Conservation (phyloP, 768 basidiomycete genomes). For the Phylloporus scabripes region DNA sequence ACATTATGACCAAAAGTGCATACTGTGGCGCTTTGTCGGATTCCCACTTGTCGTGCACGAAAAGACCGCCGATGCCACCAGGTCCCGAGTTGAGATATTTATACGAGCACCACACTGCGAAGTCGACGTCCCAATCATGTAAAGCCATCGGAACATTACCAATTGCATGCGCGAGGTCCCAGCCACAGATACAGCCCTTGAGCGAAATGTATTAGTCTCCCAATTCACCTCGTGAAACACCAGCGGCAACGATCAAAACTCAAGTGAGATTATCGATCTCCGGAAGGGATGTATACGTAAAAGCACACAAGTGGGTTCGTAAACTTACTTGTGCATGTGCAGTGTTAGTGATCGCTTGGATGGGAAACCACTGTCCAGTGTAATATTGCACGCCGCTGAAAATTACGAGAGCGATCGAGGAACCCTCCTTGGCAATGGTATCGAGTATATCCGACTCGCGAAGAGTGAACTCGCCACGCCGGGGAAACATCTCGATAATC, state of each 20-base stretch:
- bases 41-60: constrained; percentile 81
- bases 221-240: constrained; percentile 6
- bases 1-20: constrained; percentile 20
- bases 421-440: constrained; percentile 64
- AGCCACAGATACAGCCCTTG: constrained; percentile 92
- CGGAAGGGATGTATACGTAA: constrained; percentile 22
- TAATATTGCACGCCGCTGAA: constrained; percentile 97
- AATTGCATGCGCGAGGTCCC: constrained; percentile 93
- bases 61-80: constrained; percentile 95
- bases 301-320: constrained; percentile 14
- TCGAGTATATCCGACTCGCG: constrained; percentile 86
- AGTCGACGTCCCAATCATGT: constrained; percentile 94
- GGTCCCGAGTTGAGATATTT: constrained; percentile 97
- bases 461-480: constrained; percentile 77
- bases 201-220: constrained; percentile 11
- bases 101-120: constrained; percentile 99
- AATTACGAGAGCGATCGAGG: constrained; percentile 81
- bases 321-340: constrained; percentile 71
- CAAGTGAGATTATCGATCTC: constrained; percentile 6
- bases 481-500: constrained; percentile 75
- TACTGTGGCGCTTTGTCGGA: constrained; percentile 58
- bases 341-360: constrained; percentile 75
- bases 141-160: constrained; percentile 89
- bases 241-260: constrained; percentile 7
- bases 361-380: constrained; percentile 92